Evolutionary conservation across 441 rosid genomes (phyloP), one percentile per base, ranked within the genome.

Genomic region (Metrosideros polymorpha): DNA sequence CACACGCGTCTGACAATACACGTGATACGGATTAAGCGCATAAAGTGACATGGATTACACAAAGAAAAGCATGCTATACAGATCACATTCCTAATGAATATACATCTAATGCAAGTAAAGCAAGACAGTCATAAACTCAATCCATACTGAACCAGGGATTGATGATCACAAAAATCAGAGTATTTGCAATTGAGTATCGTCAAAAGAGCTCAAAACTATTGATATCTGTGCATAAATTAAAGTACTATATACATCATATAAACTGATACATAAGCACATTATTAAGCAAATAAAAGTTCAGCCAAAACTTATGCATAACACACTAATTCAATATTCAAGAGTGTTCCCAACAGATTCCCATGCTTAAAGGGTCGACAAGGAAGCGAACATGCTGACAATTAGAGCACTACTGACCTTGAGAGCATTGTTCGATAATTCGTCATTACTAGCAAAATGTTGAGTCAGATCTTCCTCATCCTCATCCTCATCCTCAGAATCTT

Each of bases 401-500:
- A 9, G 59, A 66, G 45, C 59, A 54, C 55, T 83, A 87, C 87
- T 53, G 14, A 91, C 94, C 93, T 92, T 92, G 30, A 66, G 82
- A 82, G 35, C 56, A 87, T 43, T 15, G 27, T 47, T 86, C 6
- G 87, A 86, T 12, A 30, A 45, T 84, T 89, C 91, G 57, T 63
- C 85, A 47, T 83, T 83, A 50, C 85, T 83, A 82, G 61, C 86
- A 54, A 85, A 77, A 57, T 84, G 82, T 63, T 51, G 84, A 42
- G 39, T 49, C 75, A 84, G 43, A 84, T 93, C 93, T n/a, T 85
- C 94, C 47, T 87, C 94, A 63, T 84, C 95, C 39, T 86, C 93
- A 63, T 85, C 94, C 47, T 87, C 94, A 63, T 92, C 95, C 30
- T 91, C 91, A 17, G 89, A 87, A 84, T 91, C 95, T 49, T 93